Base-by-base conservation (phyloP, 225 moss, liverwort and hornwort genomes). In the Lunularia cruciata region DNA sequence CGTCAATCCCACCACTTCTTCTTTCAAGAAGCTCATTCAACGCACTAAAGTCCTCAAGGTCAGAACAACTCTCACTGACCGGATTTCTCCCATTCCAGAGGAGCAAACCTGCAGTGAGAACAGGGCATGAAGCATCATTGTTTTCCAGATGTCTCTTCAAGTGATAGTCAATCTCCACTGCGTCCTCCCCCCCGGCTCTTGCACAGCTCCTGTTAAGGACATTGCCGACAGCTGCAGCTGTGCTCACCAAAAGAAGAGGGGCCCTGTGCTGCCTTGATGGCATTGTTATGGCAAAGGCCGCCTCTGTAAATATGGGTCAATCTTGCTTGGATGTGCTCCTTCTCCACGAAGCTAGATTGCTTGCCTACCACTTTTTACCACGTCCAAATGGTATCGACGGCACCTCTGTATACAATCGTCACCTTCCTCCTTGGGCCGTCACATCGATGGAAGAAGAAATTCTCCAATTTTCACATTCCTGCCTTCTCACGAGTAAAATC, bases 201-300 rank as follows among this genome's bases (percentile, higher is more conserved):
- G 40, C 19, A 52, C 19, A 25, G 25, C 22, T 58, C 47, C 58
- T 60, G 26, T 34, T 47, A n/a, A 73, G 69, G 42, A 81, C 39
- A 31, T 63, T 48, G 27, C 73, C 63, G 11, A 81, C 69, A 31
- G 73, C 73, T 16, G 64, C 76, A 25, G 73, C 69, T 34, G 81
- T 81, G 27, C 64, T 69, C 3, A 73, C 73, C 64, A 81, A 23
- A 69, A 81, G 69, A 12, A 81, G 64, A 33, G 81, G 81, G 27
- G 20, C 65, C 73, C 65, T 76, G 19, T 43, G 72, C 73, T 37
- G 57, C 22, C 38, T 73, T 25, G 69, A 38, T 23, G 67, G 51
- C 67, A 67, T 67, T 49, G n/a, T 49, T 20, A n/a, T 49, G n/a
- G n/a, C n/a, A n/a, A n/a, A n/a, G n/a, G n/a, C n/a, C n/a, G n/a